Percentiles rank a stretch among this genome's conserved stretches.
phyloP scores from a whole-genome alignment of 257 asterid genomes.

The Solanum pinnatisectum region DNA sequence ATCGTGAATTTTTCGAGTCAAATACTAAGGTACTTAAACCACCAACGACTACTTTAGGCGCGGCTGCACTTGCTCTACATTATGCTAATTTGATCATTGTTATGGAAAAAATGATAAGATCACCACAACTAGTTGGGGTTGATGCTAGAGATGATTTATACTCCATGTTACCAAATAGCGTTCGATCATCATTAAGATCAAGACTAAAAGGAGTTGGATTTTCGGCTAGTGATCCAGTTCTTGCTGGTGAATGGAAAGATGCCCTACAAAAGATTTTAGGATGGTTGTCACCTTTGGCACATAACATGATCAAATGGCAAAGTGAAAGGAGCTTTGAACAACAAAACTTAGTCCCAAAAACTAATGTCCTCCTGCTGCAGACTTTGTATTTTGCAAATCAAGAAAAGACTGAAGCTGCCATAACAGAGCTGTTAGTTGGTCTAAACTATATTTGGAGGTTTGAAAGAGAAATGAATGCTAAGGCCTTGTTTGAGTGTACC shows the following conservation, averaged over 20 bases:
- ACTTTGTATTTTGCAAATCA: constrained; percentile 69
- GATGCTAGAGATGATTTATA: constrained; percentile 91
- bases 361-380: constrained; percentile 62
- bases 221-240: constrained; percentile 61
- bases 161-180: constrained; percentile 62
- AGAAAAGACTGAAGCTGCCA: constrained; percentile 92
- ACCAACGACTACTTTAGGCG: constrained; percentile 53
- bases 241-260: constrained; percentile 84
- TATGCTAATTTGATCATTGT: constrained; percentile 76
- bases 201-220: constrained; percentile 73
- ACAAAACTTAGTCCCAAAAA: constrained; percentile 44
- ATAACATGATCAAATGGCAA: constrained; percentile 96
- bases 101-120: constrained; percentile 80
- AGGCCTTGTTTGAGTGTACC: constrained; percentile 50
- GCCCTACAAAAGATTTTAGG: constrained; percentile 74
- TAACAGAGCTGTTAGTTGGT: constrained; percentile 89
- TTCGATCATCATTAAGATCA: constrained; percentile 46
- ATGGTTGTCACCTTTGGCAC: constrained; percentile 93
- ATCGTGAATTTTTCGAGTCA: constrained; percentile 29
- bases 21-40: constrained; percentile 54
- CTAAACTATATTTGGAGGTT: constrained; percentile 94
- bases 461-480: constrained; percentile 88
- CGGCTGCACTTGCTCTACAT: constrained; percentile 79
- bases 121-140: constrained; percentile 76
- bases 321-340: constrained; percentile 95